Percentiles rank a stretch among this genome's conserved stretches.
Evolutionary conservation across 352 stramenopile genomes (phyloP).

Genomic region (Phytophthora pseudosyringae): DNA sequence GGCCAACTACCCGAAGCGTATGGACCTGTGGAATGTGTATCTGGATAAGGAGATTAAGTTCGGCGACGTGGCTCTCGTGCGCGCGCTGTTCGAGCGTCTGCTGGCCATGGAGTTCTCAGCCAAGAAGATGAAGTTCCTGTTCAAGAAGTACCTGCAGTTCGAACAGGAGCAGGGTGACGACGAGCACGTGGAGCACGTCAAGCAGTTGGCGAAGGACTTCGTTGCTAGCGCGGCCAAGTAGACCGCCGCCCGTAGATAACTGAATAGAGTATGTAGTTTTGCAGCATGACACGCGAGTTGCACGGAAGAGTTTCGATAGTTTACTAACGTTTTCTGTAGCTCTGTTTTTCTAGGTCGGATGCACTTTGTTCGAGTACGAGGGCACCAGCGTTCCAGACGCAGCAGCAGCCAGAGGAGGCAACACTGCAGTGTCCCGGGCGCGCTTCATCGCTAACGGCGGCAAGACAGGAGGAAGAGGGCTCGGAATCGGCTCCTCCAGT

Average conservation of each 20-base stretch:
- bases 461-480: constrained; percentile 15
- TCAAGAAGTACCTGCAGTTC: constrained; percentile 97
- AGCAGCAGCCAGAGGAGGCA: constrained; percentile 14
- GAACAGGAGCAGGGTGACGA: constrained; percentile 94
- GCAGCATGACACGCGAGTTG: constrained; percentile 11
- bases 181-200: constrained; percentile 90
- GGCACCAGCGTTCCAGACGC: constrained; percentile 8
- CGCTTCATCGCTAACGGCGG: constrained; percentile 31
- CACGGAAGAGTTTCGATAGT: background rate
- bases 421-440: constrained; percentile 6
- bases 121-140: constrained; percentile 99
- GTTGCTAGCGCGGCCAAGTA: constrained; percentile 78
- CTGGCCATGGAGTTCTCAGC: constrained; percentile 94
- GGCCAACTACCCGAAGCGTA: constrained; percentile 95
- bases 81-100: constrained; percentile 92
- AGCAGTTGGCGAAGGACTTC: constrained; percentile 95
- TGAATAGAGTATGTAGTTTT: constrained; percentile 54
- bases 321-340: background rate
- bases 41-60: constrained; percentile 98
- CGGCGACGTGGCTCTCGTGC: constrained; percentile 80
- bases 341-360: constrained; percentile 18
- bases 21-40: constrained; percentile 97
- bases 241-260: constrained; percentile 26
- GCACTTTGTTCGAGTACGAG: constrained; percentile 34
- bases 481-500: background rate